Evolutionary conservation across 2,329 filamentous ascomycete genomes (phyloP), one percentile per base, ranked within the genome.

Genomic region (Truncatella angustata): DNA sequence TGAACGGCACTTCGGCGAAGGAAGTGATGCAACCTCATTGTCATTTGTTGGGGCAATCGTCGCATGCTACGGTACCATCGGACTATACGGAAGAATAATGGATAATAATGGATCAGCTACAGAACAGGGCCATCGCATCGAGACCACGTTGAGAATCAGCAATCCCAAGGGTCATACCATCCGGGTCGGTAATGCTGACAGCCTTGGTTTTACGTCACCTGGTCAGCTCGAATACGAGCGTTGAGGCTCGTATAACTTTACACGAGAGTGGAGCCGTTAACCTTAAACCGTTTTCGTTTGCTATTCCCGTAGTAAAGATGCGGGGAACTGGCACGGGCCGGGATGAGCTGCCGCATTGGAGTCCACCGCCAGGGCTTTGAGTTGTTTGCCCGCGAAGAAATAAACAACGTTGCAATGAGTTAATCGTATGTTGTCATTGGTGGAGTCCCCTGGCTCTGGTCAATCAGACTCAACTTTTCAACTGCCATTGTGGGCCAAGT

Each of bases 191-290:
- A 28, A 45, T 23, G n/a, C n/a, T n/a, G n/a, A n/a, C n/a, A n/a
- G n/a, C n/a, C n/a, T n/a, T n/a, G n/a, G n/a, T n/a, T n/a, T n/a
- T n/a, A n/a, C n/a, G n/a, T n/a, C 9, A 20, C 11, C 14, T 7
- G 24, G 28, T 39, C 36, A n/a, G 36, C 6, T 7, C 9, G 28
- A 46, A 46, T 46, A 46, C 43, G 43, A 46, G 43, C 43, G 14
- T 34, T 20, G 6, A 34, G 18, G n/a, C 28, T 46, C 43, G 43
- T 46, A 46, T 46, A 24, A 46, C 43, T 23, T 35, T 16, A 46
- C 43, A 46, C 43, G 43, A 46, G 43, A 28, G 43, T 28, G 30
- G 43, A 16, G 30, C 20, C 9, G 26, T 14, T 7, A 7, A 32
- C 18, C 16, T 39, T 16, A 12, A 7, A 20, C 36, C 10, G 36